These are phyloP conservation scores for Neurospora sp. DNA, from an alignment of 495 filamentous ascomycete species.

Conservation along the genomic window DNA sequence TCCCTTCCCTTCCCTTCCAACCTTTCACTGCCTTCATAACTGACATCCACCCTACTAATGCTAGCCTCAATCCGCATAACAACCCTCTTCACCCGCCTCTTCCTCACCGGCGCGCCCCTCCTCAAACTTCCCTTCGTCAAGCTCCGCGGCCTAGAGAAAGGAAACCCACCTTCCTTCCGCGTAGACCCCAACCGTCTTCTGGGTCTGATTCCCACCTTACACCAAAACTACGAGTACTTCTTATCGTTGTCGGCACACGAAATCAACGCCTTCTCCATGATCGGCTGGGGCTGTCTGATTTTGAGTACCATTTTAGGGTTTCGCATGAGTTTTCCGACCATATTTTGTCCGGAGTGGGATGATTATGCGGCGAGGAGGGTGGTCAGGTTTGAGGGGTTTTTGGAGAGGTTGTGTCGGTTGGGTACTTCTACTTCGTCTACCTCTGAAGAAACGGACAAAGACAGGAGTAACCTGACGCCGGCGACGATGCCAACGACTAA, in stretches of 20 bases:
- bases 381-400: conserved; percentile 21
- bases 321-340: conserved; percentile 29
- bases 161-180: not conserved
- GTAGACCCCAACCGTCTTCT: conserved; percentile 9
- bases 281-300: conserved; percentile 27
- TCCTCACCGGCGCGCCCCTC: conserved; percentile 26
- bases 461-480: not conserved
- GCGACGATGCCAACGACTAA: conserved; percentile 1
- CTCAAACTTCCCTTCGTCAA: conserved; percentile 16
- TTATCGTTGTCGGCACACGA: conserved; percentile 9
- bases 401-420: conserved; percentile 18
- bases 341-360: conserved; percentile 29
- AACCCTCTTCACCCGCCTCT: conserved; percentile 24
- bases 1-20: not conserved
- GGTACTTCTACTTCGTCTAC: not conserved
- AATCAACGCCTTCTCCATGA: conserved; percentile 22
- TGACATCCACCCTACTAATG: not conserved
- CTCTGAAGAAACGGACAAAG: not conserved
- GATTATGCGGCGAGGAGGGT: conserved; percentile 17
- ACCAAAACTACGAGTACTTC: conserved; percentile 21
- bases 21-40: not conserved
- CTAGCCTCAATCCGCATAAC: conserved; percentile 23
- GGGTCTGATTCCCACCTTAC: conserved; percentile 9
- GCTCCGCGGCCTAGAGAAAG: not conserved
- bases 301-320: conserved; percentile 28